phyloP scores from a whole-genome alignment of 2,329 filamentous ascomycete genomes.

The Botrytis byssoidea region DNA sequence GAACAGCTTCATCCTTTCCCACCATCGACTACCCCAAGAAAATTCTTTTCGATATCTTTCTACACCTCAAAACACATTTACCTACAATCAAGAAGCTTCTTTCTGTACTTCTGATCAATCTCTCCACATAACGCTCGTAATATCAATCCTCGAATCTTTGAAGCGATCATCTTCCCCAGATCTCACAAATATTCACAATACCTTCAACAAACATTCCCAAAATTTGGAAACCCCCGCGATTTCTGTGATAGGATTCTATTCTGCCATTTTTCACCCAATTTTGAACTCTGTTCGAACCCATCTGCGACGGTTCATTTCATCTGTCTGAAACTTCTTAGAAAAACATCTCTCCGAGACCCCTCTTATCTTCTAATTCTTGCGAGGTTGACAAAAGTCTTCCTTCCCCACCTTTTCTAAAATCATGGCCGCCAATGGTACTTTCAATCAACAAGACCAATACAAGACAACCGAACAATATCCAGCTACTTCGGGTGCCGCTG shows the following conservation, averaged over 20 bases:
- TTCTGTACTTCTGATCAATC: constrained; percentile 26
- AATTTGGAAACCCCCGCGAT: constrained; percentile 32
- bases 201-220: constrained; percentile 16
- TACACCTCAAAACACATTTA: constrained; percentile 1
- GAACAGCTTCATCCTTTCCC: constrained; percentile 10
- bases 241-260: constrained; percentile 36
- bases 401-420: constrained; percentile 28
- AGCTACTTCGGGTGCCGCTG: constrained; percentile 37
- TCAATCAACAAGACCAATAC: constrained; percentile 40
- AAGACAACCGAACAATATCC: constrained; percentile 39
- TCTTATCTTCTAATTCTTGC: constrained; percentile 24
- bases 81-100: constrained; percentile 17
- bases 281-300: constrained; percentile 12
- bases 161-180: background rate
- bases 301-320: constrained; percentile 25
- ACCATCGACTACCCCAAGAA: constrained; percentile 12
- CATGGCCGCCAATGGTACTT: constrained; percentile 41
- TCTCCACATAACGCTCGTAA: constrained; percentile 20
- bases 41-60: constrained; percentile 14
- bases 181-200: background rate
- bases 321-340: background rate
- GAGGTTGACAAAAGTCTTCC: constrained; percentile 30
- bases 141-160: background rate
- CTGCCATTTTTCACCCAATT: background rate
- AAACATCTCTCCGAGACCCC: constrained; percentile 10